phyloP scores from a whole-genome alignment of 2,329 filamentous ascomycete species.

The Fusarium veterinarium region DNA sequence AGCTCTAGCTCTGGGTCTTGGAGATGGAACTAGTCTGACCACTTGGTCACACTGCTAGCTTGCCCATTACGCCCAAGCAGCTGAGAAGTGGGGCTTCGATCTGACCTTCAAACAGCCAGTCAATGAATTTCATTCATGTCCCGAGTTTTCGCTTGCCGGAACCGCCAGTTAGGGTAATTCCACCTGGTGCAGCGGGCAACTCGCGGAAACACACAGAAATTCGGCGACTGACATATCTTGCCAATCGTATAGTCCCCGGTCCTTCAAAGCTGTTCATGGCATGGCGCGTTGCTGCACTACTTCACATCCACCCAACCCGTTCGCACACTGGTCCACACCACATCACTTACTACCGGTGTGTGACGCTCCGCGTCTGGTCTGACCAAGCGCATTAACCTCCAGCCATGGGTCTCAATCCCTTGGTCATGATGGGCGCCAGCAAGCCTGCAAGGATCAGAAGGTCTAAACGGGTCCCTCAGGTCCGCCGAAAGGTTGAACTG shows the following conservation, averaged over 20 bases:
- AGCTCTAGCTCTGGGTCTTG: constrained; percentile 36
- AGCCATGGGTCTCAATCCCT: constrained; percentile 56
- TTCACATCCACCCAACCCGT: constrained; percentile 41
- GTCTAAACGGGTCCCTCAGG: constrained; percentile 59
- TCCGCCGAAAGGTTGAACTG: constrained; percentile 54
- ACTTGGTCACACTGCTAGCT: constrained; percentile 38
- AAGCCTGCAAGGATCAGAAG: constrained; percentile 46
- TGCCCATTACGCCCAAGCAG: constrained; percentile 24
- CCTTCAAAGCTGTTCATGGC: constrained; percentile 50
- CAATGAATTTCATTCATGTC: constrained; percentile 50
- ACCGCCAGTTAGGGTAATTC: constrained; percentile 50
- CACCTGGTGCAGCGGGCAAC: constrained; percentile 52
- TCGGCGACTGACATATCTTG: constrained; percentile 50
- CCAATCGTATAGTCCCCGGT: constrained; percentile 57
- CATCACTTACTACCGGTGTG: constrained; percentile 57
- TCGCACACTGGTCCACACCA: constrained; percentile 56
- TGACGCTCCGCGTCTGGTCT: constrained; percentile 59
- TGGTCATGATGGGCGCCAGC: constrained; percentile 62
- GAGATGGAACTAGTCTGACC: constrained; percentile 38
- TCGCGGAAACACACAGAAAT: constrained; percentile 61
- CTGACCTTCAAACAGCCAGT: constrained; percentile 62
- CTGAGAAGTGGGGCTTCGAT: constrained; percentile 57
- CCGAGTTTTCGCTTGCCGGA: constrained; percentile 56
- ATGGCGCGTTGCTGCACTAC: constrained; percentile 25
- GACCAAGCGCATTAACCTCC: constrained; percentile 69